Base-by-base conservation (phyloP, 805 yeast species). In the Saturnispora dispora region DNA sequence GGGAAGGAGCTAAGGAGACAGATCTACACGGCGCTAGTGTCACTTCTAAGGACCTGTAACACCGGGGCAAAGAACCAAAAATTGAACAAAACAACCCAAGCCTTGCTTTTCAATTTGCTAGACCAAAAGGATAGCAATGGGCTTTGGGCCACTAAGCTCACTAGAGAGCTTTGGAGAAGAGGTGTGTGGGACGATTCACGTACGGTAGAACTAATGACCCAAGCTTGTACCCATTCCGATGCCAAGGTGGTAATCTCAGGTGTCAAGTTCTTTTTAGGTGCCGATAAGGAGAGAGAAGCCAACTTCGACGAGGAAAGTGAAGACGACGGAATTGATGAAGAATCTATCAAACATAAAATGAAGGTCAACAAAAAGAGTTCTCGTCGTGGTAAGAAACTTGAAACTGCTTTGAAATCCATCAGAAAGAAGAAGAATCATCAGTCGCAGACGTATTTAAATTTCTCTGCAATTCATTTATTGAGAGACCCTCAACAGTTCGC, bases 401-500 rank as follows among this genome's bases (percentile, higher is more conserved):
- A 85, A 52, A 70, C 68, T 50, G 96, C 96, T 2, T 74, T 84
- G 44, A 83, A 85, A 62, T 63, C 77, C 5, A 66, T 83, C 52
- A 83, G 85, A 66, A 84, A 83, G 71, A 74, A 72, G 45, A 72
- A 73, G 44, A 72, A 80, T 30, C 80, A 75, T 54, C 74, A 76
- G 52, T 75, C 80, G 15, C 77, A 83, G 10, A 78, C 86, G 0
- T 89, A 81, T 59, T 75, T 93, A 60, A 93, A 93, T 64, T 93
- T 93, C 71, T 84, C 95, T 48, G 99, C 99, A 33, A 83, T 93
- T 50, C 99, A 93, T 68, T 71, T 93, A 52, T 75, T 93, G 50
- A 80, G 97, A 65, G 99, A 93, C 65, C 99, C 99, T 9, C 99
- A 93, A 67, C 96, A 96, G 4, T 93, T 93, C 70, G 96, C 98